These are phyloP conservation scores for Plasmopara muralis DNA, from an alignment of 352 stramenopile species.

Conservation along the genomic window DNA sequence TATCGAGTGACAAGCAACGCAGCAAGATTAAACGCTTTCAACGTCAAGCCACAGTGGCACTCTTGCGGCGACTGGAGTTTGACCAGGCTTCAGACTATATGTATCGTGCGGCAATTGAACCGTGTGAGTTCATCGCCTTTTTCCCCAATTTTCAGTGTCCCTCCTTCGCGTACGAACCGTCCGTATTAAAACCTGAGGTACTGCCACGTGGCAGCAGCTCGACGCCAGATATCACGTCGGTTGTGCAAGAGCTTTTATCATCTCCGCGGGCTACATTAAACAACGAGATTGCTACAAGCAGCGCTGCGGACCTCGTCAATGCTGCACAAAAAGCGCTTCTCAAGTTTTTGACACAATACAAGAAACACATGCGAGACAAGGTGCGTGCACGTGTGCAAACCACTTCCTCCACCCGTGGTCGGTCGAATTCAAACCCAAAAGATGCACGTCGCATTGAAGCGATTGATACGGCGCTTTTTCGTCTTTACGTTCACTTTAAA, in stretches of 20 bases:
- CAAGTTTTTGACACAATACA: constrained; percentile 77
- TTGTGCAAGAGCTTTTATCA: constrained; percentile 64
- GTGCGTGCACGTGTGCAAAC: constrained; percentile 29
- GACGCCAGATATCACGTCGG: constrained; percentile 67
- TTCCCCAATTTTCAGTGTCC: constrained; percentile 76
- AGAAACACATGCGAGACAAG: constrained; percentile 80
- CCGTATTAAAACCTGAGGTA: constrained; percentile 78
- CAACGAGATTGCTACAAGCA: constrained; percentile 52
- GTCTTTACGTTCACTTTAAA: constrained; percentile 73
- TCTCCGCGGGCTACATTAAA: constrained; percentile 41
- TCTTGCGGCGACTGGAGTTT: constrained; percentile 77
- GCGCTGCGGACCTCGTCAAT: constrained; percentile 47
- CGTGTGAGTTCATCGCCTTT: constrained; percentile 82
- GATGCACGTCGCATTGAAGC: constrained; percentile 71
- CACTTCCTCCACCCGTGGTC: constrained; percentile 27
- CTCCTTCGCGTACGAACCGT: constrained; percentile 79
- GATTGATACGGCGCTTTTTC: constrained; percentile 80
- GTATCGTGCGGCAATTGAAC: constrained; percentile 79
- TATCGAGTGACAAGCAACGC: constrained; percentile 78
- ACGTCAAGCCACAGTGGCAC: constrained; percentile 69
- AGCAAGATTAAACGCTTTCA: constrained; percentile 87
- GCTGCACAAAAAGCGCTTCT: constrained; percentile 64
- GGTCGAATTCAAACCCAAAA: constrained; percentile 46
- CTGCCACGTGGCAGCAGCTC: constrained; percentile 65
- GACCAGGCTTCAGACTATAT: constrained; percentile 73